These are phyloP conservation scores for Nemania abortiva DNA, from an alignment of 2,329 filamentous ascomycete genomes.

Conservation along the genomic window DNA sequence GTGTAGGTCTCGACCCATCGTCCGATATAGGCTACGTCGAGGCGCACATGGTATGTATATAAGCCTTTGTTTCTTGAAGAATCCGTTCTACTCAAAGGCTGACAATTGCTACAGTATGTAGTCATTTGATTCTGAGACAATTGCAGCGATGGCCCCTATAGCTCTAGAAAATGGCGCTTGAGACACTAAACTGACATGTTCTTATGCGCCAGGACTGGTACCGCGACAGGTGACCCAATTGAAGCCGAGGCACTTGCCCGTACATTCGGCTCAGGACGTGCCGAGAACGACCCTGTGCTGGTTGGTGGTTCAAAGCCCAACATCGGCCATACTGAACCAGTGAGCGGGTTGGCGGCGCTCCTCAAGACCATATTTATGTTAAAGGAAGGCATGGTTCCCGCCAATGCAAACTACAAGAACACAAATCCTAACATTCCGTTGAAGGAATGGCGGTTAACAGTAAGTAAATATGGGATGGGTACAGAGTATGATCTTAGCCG, in stretches of 20 bases:
- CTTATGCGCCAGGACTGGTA: no score
- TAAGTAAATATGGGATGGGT: no score
- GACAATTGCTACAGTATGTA: no score
- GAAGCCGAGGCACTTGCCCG: constrained; percentile 25
- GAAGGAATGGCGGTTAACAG: not conserved
- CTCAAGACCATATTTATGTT: constrained; percentile 40
- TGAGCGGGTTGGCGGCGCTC: constrained; percentile 40
- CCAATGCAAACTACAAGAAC: constrained; percentile 23
- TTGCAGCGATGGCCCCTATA: no score
- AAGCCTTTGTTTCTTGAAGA: no score
- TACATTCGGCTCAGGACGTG: constrained; percentile 10
- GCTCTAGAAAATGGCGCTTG: no score
- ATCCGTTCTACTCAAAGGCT: no score
- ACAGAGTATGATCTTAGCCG: no score
- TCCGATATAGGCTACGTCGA: constrained; percentile 44
- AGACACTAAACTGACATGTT: no score
- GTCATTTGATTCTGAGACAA: no score
- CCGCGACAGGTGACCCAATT: constrained; percentile 17
- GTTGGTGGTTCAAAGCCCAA: constrained; percentile 43
- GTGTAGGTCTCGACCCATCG: constrained; percentile 36
- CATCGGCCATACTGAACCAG: constrained; percentile 42
- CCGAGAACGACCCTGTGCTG: not conserved
- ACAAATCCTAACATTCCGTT: constrained; percentile 39
- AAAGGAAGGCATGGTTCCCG: constrained; percentile 36
- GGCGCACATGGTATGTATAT: constrained; percentile 45